Conservation (phyloP, 495 filamentous ascomycete genomes). For the Durotheca rogersii region DNA sequence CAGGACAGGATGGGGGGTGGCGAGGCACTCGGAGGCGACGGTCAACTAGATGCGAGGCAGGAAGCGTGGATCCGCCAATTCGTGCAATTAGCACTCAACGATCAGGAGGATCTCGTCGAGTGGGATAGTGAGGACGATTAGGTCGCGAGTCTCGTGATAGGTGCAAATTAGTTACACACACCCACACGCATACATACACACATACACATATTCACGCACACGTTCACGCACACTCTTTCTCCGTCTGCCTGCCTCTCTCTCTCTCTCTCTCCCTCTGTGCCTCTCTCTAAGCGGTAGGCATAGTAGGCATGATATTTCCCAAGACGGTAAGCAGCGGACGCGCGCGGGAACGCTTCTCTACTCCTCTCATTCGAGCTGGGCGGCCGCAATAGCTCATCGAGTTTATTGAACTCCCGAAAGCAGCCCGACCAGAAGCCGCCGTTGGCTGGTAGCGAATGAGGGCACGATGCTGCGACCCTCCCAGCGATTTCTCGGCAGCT, state of each 20-base stretch:
- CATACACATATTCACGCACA: too few relatives aligned
- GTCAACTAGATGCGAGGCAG: conserved; percentile 34
- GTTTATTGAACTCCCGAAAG: conserved; percentile 35
- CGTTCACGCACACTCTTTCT: too few relatives aligned
- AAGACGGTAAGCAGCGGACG: conserved; percentile 26
- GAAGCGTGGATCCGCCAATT: conserved; percentile 55
- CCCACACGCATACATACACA: too few relatives aligned
- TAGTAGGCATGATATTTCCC: conserved; percentile 30
- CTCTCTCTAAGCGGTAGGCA: conserved; percentile 19
- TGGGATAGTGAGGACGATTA: conserved; percentile 42
- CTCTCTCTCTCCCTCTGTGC: too few relatives aligned
- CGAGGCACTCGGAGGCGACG: conserved; percentile 25
- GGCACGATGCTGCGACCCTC: conserved; percentile 28
- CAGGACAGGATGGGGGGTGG: conserved; percentile 18
- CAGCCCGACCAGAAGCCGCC: conserved; percentile 25
- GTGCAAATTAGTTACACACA: conserved; percentile 9
- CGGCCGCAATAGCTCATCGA: conserved; percentile 20
- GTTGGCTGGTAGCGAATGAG: conserved; percentile 31
- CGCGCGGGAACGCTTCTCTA: too few relatives aligned
- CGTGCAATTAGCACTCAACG: conserved; percentile 53
- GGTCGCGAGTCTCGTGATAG: conserved; percentile 21
- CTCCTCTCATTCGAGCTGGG: conserved; percentile 9
- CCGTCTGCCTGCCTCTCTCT: too few relatives aligned
- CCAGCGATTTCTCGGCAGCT: conserved; percentile 36
- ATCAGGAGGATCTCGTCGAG: conserved; percentile 51